phyloP scores from a whole-genome alignment of 2,329 filamentous ascomycete species.

The Anthostomella pinea region DNA sequence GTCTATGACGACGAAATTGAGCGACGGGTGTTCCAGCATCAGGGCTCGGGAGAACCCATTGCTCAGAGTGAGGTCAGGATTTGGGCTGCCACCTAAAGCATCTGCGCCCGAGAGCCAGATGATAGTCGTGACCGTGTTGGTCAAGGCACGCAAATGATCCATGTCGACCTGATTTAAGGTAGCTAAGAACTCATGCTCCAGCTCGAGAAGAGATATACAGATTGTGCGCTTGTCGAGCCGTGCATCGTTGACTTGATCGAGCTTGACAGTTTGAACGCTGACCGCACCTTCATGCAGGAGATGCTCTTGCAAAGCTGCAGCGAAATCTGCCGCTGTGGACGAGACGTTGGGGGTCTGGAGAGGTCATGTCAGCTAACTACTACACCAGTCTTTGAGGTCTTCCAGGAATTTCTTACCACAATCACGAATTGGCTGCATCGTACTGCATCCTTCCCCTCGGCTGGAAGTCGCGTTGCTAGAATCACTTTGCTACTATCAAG shows the following conservation, averaged over 20 bases:
- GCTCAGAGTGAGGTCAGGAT: conserved; percentile 12
- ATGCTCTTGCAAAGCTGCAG: no score
- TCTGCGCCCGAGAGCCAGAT: conserved; percentile 15
- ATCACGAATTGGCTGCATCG: conserved; percentile 1
- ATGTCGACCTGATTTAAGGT: conserved; percentile 4
- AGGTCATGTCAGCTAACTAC: no score
- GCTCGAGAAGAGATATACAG: conserved; percentile 10
- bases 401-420: conserved; percentile 4
- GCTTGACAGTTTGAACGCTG: no score
- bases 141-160: conserved; percentile 7
- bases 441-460: background rate
- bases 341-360: no score
- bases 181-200: conserved; percentile 10
- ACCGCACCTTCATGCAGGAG: no score
- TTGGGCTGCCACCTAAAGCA: conserved; percentile 6
- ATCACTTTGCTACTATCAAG: background rate
- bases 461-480: background rate
- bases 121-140: conserved; percentile 2
- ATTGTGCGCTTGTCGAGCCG: no score
- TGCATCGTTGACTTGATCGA: no score
- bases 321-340: no score
- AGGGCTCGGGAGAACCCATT: conserved; percentile 15
- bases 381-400: no score
- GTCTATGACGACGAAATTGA: conserved; percentile 10
- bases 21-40: conserved; percentile 17